These are phyloP conservation scores for Cladobotryum mycophilum DNA, from an alignment of 2,329 filamentous ascomycete species.

Conservation along the genomic window DNA sequence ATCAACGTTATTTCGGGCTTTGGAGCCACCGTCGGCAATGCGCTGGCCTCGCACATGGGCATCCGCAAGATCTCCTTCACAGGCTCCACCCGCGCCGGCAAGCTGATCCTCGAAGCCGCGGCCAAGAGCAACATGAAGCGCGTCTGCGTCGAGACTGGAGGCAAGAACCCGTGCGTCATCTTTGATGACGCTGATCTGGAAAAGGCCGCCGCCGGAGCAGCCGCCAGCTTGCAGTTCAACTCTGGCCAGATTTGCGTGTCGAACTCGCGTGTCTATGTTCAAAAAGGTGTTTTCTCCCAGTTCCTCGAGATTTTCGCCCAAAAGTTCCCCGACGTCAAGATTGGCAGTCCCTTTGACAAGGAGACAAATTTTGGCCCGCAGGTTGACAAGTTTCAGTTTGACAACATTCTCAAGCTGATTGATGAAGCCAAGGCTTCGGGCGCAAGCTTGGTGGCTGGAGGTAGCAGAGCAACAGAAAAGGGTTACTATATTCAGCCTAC, in stretches of 20 bases:
- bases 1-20: constrained; percentile 66
- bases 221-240: constrained; percentile 40
- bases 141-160: constrained; percentile 53
- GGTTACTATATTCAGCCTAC: constrained; percentile 26
- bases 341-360: constrained; percentile 19
- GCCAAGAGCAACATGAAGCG: constrained; percentile 50
- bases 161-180: constrained; percentile 53
- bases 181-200: constrained; percentile 56
- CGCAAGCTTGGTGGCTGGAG: constrained; percentile 14
- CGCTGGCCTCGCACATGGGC: constrained; percentile 55
- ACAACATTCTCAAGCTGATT: constrained; percentile 57
- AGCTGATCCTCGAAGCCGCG: constrained; percentile 62
- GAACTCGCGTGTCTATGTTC: constrained; percentile 53
- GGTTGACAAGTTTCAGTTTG: constrained; percentile 58
- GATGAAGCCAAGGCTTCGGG: constrained; percentile 14
- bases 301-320: constrained; percentile 56
- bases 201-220: constrained; percentile 49
- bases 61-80: constrained; percentile 73
- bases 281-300: constrained; percentile 48
- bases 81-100: constrained; percentile 60
- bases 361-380: constrained; percentile 29
- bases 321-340: constrained; percentile 40
- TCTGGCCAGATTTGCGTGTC: constrained; percentile 56
- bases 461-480: constrained; percentile 8
- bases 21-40: constrained; percentile 58